A percentile compares a stretch with the other conserved stretches of the same genome.
phyloP scores from a whole-genome alignment of 148 eudicot species.

The Hydrangea macrophylla region DNA sequence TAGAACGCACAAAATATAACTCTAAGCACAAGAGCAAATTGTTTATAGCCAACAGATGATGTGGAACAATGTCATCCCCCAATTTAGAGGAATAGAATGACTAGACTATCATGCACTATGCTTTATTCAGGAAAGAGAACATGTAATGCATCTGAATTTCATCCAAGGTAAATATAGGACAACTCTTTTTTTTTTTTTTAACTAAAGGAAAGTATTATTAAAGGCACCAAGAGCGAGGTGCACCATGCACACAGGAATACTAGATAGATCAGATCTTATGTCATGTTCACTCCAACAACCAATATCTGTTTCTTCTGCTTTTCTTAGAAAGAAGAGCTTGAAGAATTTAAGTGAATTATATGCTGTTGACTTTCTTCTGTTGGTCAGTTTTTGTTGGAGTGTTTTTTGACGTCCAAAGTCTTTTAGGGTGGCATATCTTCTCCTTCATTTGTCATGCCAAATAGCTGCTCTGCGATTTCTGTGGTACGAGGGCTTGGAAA shows the following conservation, averaged over 20 bases:
- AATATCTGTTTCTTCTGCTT: neutral
- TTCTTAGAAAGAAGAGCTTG: too few species aligned
- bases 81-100: neutral
- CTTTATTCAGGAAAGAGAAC: neutral
- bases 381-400: neutral
- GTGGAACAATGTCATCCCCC: neutral
- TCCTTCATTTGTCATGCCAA: neutral
- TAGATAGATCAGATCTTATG: neutral
- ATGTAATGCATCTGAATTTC: neutral
- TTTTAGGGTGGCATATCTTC: neutral
- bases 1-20: slow-evolving; percentile 24
- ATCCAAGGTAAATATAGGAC: neutral
- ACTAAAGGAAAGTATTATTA: too few species aligned
- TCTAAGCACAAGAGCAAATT: neutral
- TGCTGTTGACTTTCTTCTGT: neutral
- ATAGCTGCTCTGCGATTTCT: neutral
- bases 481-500: neutral
- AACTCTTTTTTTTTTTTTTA: too few species aligned
- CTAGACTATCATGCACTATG: neutral
- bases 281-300: neutral
- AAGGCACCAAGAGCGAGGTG: too few species aligned
- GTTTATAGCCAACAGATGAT: neutral
- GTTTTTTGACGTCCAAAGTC: neutral
- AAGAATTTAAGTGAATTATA: neutral
- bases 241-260: too few species aligned